Evolutionary conservation across 352 stramenopile genomes (phyloP).

Genomic region (Blastocystis hominis): DNA sequence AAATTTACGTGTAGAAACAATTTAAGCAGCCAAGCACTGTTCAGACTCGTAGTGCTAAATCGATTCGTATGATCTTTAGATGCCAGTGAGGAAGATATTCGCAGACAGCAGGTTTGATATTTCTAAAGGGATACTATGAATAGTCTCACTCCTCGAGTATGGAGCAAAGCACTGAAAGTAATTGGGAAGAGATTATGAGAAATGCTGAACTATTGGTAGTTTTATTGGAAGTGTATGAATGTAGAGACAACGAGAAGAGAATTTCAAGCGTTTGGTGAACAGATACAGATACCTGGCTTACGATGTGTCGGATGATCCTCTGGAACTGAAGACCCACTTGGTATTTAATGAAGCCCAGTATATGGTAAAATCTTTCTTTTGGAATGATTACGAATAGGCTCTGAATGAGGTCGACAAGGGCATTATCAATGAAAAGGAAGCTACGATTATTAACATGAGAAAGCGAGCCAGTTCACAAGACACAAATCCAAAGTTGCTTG

Average conservation of each 20-base stretch:
- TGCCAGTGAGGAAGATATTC: slow-evolving; percentile 11
- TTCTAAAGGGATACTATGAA: not conserved
- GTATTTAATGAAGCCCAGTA: slow-evolving; percentile 54
- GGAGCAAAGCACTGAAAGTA: not conserved
- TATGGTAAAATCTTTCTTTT: not conserved
- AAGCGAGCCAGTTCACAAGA: not conserved
- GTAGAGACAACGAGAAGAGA: not conserved
- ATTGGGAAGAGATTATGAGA: not conserved
- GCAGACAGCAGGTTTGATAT: not conserved
- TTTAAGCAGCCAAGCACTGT: not conserved
- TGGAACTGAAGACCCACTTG: slow-evolving; percentile 40
- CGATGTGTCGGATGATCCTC: not conserved
- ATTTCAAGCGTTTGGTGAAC: not conserved
- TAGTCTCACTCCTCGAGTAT: not conserved
- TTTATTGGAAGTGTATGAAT: no score
- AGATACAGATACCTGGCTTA: slow-evolving; percentile 1
- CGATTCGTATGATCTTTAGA: not conserved
- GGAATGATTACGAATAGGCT: not conserved
- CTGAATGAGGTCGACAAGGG: slow-evolving; percentile 23
- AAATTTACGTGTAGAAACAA: slow-evolving; percentile 12
- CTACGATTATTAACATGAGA: not conserved
- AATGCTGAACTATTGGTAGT: not conserved
- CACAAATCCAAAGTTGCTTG: no score
- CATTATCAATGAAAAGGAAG: slow-evolving; percentile 48
- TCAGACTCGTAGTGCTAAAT: not conserved